phyloP scores from a whole-genome alignment of 129 eudicot genomes.

The Daucus carota region DH1_v3.0 NC_030388.2:19229001-19229500 shows the following conservation, averaged over 20 bases:
- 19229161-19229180: not conserved
- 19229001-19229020: slow-evolving; percentile 9
- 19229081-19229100: no score
- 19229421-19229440: slow-evolving; percentile 91
- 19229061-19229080: not conserved
- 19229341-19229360: no score
- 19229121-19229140: not conserved
- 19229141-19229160: not conserved
- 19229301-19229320: not conserved
- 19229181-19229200: slow-evolving; percentile 5
- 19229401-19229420: no score
- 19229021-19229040: not conserved
- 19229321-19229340: no score
- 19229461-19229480: slow-evolving; percentile 74
- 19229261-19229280: not conserved
- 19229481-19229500: no score
- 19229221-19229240: not conserved
- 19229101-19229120: not conserved
- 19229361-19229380: no score
- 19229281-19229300: not conserved
- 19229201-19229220: not conserved
- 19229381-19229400: no score
- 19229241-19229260: not conserved
- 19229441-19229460: slow-evolving; percentile 83
- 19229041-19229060: not conserved